A percentile compares a stretch with the other conserved stretches of the same genome.
Conservation (phyloP, 78 protist species). For the Dictyostelium capitatum region DNA sequence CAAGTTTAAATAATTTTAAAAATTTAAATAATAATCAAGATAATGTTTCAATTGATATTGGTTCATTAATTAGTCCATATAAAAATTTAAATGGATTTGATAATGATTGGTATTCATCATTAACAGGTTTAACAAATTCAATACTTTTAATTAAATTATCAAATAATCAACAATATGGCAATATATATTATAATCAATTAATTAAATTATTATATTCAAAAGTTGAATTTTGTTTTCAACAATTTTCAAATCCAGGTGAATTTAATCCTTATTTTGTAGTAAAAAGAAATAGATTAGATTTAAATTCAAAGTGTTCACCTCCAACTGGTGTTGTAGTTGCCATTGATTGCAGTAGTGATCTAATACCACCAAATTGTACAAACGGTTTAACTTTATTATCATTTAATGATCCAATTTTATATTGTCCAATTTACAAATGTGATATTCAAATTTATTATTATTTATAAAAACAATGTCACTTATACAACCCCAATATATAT, state of each 20-base stretch:
- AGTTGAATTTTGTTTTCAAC: background rate
- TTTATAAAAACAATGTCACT: background rate
- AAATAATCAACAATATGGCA: background rate
- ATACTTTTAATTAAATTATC: background rate
- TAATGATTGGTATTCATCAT: background rate
- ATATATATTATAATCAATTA: background rate
- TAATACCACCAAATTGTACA: background rate
- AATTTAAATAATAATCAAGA: background rate
- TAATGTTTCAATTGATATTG: background rate
- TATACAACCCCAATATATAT: too few species aligned
- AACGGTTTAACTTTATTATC: background rate
- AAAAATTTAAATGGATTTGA: background rate
- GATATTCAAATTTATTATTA: background rate
- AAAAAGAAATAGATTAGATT: background rate
- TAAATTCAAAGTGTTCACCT: background rate
- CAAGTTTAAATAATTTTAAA: background rate
- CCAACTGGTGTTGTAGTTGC: constrained; percentile 3
- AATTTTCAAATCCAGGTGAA: background rate
- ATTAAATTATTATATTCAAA: background rate
- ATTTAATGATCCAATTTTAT: background rate
- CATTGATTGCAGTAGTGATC: background rate
- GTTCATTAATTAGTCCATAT: background rate
- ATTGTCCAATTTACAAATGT: constrained; percentile 1
- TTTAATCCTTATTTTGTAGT: background rate
- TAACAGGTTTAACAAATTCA: background rate